Evolutionary conservation across 2,329 filamentous ascomycete genomes (phyloP).

Genomic region (Fusarium phyllophilum): DNA sequence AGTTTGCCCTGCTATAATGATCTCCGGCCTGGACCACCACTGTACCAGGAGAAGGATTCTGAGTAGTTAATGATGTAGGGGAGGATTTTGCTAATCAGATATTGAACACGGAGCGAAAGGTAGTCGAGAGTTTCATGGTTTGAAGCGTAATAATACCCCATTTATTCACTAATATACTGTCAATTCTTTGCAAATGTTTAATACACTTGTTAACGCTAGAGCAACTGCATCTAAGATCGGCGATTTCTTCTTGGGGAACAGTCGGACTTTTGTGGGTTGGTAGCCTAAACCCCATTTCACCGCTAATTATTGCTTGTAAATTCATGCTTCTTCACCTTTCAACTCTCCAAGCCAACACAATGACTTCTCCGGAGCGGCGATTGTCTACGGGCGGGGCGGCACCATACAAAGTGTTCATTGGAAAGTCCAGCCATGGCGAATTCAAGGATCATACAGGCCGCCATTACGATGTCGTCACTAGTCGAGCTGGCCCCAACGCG

Average conservation of each 20-base stretch:
- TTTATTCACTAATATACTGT: not conserved
- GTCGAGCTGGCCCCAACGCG: not conserved
- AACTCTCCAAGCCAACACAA: not conserved
- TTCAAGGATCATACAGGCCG: constrained; percentile 50
- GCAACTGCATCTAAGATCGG: not conserved
- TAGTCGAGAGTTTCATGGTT: too few relatives aligned
- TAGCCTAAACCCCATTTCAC: not conserved
- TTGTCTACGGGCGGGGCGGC: not conserved
- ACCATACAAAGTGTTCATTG: not conserved
- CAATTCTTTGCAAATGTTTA: not conserved
- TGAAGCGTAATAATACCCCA: not conserved
- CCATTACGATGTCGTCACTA: not conserved
- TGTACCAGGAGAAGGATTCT: not conserved
- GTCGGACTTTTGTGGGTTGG: not conserved
- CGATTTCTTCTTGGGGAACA: not conserved
- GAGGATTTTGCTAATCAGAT: fast-evolving
- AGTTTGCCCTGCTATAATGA: constrained; percentile 14
- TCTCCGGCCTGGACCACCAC: not conserved
- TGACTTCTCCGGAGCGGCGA: not conserved
- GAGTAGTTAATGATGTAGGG: not conserved
- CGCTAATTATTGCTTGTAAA: not conserved
- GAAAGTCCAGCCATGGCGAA: not conserved
- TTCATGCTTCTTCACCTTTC: not conserved
- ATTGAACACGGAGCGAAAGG: not conserved
- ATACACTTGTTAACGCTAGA: not conserved